Conservation (phyloP, 768 basidiomycete species). For the Mycena galopus region DNA sequence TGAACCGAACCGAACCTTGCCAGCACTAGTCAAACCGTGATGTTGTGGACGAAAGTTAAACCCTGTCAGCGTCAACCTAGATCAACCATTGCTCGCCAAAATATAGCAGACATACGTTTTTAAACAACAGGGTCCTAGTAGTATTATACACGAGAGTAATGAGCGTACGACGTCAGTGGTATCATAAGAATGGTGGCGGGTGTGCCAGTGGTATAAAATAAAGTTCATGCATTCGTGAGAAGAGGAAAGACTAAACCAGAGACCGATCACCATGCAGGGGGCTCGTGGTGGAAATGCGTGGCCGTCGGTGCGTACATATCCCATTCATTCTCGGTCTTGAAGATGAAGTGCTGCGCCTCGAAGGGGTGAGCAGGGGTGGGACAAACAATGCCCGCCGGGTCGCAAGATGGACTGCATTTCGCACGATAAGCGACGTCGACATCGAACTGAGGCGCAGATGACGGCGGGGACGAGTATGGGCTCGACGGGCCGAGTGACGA, state of each 20-base stretch:
- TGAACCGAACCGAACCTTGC: too few species aligned
- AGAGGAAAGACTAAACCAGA: too few species aligned
- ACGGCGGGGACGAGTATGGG: conserved; percentile 26
- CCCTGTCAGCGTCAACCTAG: too few species aligned
- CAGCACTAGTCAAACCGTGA: too few species aligned
- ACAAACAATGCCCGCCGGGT: conserved; percentile 25
- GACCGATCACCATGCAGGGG: conserved; percentile 18
- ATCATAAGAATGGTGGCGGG: too few species aligned
- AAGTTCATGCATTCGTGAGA: too few species aligned
- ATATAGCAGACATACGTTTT: too few species aligned
- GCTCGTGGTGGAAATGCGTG: conserved; percentile 15
- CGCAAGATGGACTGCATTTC: conserved; percentile 11
- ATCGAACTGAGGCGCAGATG: conserved; percentile 16
- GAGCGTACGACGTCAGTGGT: too few species aligned
- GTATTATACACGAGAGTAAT: too few species aligned
- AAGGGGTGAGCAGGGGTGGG: conserved; percentile 31
- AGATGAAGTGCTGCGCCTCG: conserved; percentile 33
- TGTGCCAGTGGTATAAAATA: conserved; percentile 14
- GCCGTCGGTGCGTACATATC: conserved; percentile 28
- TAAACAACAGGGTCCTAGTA: too few species aligned
- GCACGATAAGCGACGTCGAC: background rate
- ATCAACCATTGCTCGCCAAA: too few species aligned
- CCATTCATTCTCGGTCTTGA: conserved; percentile 35
- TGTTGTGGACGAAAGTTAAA: too few species aligned
- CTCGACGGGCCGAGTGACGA: background rate